Evolutionary conservation across 345 rosid species (phyloP), one percentile per base, ranked within the genome.

Genomic region (Camelina sativa): DNA sequence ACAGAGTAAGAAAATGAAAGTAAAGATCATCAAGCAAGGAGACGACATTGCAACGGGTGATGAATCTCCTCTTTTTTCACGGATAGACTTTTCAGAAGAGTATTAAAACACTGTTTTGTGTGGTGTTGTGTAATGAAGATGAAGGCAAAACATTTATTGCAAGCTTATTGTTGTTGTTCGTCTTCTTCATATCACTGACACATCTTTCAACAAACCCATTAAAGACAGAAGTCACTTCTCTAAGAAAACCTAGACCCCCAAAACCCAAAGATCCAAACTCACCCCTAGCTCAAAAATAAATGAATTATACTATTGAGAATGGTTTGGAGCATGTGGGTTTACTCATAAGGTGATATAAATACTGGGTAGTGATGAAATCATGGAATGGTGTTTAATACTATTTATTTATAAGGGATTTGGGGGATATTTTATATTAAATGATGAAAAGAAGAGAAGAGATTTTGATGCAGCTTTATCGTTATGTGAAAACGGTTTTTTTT

Each of bases 291-390:
- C 10, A 32, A 53, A 74, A 40, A 15, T 25, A 60, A 60, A 51
- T 44, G 46, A 50, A 32, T 64, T n/a, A 62, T 11, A 62, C 20
- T 44, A 61, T 86, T 81, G 80, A 81, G 76, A 75, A 76, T 80
- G 82, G 82, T 79, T 76, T 78, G 75, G 66, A 59, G 80, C 88
- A 88, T 88, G 91, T 88, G 93, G 86, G 81, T 75, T 76, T 81
- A 82, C 71, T 63, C 37, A 55, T 47, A 46, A 71, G 54, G 82
- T 71, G 85, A 64, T 81, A 84, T 87, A 85, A 80, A 87, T 84
- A 86, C 56, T 71, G 20, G 30, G 85, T 77, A 83, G 87, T 86
- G 96, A 81, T 85, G 92, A 91, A 85, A 85, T 85, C 87, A 86
- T 86, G 69, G 72, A 43, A 66, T 65, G 50, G 7, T 65, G 25